Evolutionary conservation across 768 basidiomycete species (phyloP).

Genomic region (Phylloporus sp.): DNA sequence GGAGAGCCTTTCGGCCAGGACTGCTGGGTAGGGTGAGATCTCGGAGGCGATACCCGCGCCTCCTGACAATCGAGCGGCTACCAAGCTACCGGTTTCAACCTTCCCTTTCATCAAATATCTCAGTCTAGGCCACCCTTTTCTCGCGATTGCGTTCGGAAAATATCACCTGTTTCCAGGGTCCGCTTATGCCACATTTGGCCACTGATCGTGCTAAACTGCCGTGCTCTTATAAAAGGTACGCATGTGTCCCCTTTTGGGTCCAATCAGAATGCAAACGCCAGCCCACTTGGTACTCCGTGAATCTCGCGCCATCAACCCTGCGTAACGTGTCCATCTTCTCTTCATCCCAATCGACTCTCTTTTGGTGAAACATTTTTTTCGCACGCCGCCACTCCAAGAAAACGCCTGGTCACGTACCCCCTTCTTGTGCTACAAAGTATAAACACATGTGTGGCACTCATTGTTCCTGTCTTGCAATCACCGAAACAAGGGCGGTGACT

Average conservation of each 20-base stretch:
- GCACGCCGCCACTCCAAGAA: constrained; percentile 10
- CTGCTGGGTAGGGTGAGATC: constrained; percentile 29
- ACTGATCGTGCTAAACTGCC: constrained; percentile 26
- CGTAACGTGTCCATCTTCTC: not conserved
- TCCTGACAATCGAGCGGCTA: constrained; percentile 33
- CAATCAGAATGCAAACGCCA: constrained; percentile 28
- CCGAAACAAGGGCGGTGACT: constrained; percentile 12
- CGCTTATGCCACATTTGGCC: constrained; percentile 24
- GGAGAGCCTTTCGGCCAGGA: constrained; percentile 25
- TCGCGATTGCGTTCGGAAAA: constrained; percentile 24
- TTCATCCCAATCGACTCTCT: not conserved
- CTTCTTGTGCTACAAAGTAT: constrained; percentile 8
- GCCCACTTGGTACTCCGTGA: constrained; percentile 20
- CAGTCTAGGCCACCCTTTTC: constrained; percentile 26
- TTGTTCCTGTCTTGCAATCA: constrained; percentile 6
- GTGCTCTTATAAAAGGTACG: constrained; percentile 21
- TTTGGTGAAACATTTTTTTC: constrained; percentile 16
- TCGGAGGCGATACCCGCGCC: constrained; percentile 32
- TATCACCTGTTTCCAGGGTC: constrained; percentile 31
- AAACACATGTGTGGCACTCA: not conserved
- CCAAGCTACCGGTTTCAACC: constrained; percentile 28
- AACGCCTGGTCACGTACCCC: not conserved
- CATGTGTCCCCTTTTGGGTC: constrained; percentile 21
- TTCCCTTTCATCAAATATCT: constrained; percentile 27
- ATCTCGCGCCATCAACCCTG: constrained; percentile 24